A percentile compares a stretch with the other conserved stretches of the same genome.
Evolutionary conservation across 495 filamentous ascomycete species (phyloP).

Genomic region (Penicillium verhagenii): DNA sequence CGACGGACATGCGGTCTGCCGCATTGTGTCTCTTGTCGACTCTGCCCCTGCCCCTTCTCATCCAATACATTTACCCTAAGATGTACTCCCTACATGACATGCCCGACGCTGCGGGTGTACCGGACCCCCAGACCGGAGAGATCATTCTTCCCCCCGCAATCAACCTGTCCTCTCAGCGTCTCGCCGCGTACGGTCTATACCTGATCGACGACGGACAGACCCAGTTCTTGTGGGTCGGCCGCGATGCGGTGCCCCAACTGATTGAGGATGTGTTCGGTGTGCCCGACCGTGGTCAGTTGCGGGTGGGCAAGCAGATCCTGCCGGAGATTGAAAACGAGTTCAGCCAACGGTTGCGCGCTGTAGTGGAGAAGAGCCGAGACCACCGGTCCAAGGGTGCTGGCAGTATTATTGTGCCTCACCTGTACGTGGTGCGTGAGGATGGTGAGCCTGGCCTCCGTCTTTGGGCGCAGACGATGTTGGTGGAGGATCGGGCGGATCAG

Average conservation of each 20-base stretch:
- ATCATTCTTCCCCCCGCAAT: constrained; percentile 80
- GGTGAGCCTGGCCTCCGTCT: constrained; percentile 92
- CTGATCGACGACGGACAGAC: constrained; percentile 96
- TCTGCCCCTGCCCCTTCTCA: constrained; percentile 83
- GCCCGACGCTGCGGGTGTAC: constrained; percentile 88
- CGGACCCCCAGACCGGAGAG: constrained; percentile 80
- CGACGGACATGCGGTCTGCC: constrained; percentile 90
- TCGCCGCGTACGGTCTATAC: constrained; percentile 94
- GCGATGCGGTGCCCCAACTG: constrained; percentile 88
- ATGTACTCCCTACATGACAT: constrained; percentile 96
- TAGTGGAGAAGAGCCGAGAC: constrained; percentile 88
- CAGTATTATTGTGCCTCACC: constrained; percentile 84
- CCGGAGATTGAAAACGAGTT: constrained; percentile 93
- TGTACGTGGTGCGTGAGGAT: constrained; percentile 93
- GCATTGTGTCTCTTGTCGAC: constrained; percentile 92
- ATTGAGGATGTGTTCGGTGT: constrained; percentile 87
- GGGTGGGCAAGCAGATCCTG: constrained; percentile 84
- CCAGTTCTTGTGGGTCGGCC: constrained; percentile 96
- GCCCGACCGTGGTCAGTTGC: constrained; percentile 72
- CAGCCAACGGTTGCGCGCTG: constrained; percentile 86
- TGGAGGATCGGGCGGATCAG: constrained; percentile 94
- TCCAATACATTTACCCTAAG: constrained; percentile 95
- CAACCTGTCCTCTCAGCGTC: constrained; percentile 82
- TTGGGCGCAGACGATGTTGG: constrained; percentile 93
- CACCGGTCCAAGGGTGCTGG: constrained; percentile 81